Base-by-base conservation (phyloP, 257 asterid genomes). In the Solanum chaucha region DNA sequence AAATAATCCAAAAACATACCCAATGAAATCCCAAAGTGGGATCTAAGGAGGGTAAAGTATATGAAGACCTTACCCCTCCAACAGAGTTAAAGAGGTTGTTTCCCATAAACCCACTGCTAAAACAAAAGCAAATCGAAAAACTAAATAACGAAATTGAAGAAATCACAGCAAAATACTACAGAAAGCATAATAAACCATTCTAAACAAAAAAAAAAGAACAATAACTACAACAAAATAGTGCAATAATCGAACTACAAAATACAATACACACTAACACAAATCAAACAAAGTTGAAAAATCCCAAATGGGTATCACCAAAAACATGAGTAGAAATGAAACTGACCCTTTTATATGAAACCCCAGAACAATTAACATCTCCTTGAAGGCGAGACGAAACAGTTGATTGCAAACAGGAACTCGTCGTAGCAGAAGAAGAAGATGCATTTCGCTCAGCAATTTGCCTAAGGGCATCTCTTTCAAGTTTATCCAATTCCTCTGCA, bases 381-480 rank as follows among this genome's bases (percentile, higher is more conserved):
- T 20, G 68, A 58, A 15, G 20, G 10, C 13, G 35, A 65, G 83
- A 30, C 19, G 14, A 24, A 22, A 64, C 48, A 34, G 85, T 36
- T 28, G 65, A 51, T 32, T 19, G 85, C 40, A 55, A 38, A 17
- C 44, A 36, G 8, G 24, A 65, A 46, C 65, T 86, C 58, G 95
- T 87, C 12, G 95, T 82, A 86, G 95, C 91, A 85, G 92, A 72
- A 65, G 88, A 78, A 59, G 92, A 90, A 12, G 98, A 92, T n/a
- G 88, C 87, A 67, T 92, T 93, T 70, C 98, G 96, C 83, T 92
- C 92, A 3, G 96, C 92, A 88, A 95, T 89, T 89, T 92, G 95
- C 88, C 82, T 88, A 13, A 93, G 30, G 68, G 99, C 99, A 71
- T 93, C 93, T 88, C 93, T 93, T 89, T 96, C 99, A 55, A 96